Base-by-base conservation (phyloP, 257 asterid genomes). In the Solanum infundibuliforme region DNA sequence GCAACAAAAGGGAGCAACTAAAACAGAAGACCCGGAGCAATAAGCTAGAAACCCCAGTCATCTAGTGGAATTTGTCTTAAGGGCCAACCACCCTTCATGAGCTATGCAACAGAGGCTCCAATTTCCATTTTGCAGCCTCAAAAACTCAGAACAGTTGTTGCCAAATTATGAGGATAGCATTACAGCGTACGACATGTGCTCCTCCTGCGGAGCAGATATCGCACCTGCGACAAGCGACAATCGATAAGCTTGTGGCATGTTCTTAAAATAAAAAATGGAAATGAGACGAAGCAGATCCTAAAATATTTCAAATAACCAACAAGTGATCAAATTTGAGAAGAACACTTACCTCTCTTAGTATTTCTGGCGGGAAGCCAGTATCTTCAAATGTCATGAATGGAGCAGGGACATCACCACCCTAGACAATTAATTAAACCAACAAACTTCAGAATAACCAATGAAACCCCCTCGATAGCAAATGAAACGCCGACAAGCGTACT, bases 111-210 rank as follows among this genome's bases (percentile, higher is more conserved):
- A 94, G 91, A 94, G 94, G 98, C 98, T 93, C 94, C 99, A 93
- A 97, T 92, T 91, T 92, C 95, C 98, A 97, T 90, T 94, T 94
- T 93, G 98, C 99, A 97, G 94, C 96, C 98, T 95, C 94, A 94
- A 93, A 95, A 95, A 95, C 92, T 94, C 98, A 94, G 95, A 90
- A 92, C 92, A 93, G 93, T 91, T 92, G 97, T 92, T 89, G 95
- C 88, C 91, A 91, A 94, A 92, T 91, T 92, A 95, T 94, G 98
- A 92, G 93, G 98, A 93, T 69, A 90, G 96, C 98, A 97, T 91
- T 91, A 98, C 99, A 96, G 99, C 98, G 99, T 95, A 96, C 98
- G 99, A 96, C 99, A 96, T 94, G 97, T 96, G 99, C 99, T 96
- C 99, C 98, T 91, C 98, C 98, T 90, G 93, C 85, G 99, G 99